Conservation (phyloP, 106 monocot genomes). For the Dendrobium chrysotoxum region DNA sequence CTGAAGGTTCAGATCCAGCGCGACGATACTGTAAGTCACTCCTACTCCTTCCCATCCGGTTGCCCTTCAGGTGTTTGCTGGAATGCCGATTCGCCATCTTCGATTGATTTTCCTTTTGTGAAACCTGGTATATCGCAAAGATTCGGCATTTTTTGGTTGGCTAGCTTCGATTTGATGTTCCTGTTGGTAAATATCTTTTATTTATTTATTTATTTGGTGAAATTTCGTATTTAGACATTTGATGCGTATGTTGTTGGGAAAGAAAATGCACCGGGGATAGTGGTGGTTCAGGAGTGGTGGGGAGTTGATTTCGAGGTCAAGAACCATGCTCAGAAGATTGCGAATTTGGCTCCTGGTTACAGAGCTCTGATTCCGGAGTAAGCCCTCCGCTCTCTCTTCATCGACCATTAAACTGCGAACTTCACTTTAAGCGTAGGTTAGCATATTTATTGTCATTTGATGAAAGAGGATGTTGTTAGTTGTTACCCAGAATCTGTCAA, state of each 20-base stretch:
- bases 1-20: conserved; percentile 65
- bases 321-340: conserved; percentile 82
- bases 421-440: not conserved
- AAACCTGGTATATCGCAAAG: not conserved
- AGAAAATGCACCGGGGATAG: conserved; percentile 87
- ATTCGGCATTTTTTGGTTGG: not conserved
- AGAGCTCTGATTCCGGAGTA: conserved; percentile 96
- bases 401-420: not conserved
- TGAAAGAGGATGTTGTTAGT: not conserved
- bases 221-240: conserved; percentile 40
- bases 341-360: conserved; percentile 61
- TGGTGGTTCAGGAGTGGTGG: conserved; percentile 99
- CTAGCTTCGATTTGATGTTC: not conserved
- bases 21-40: conserved; percentile 59
- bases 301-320: conserved; percentile 96
- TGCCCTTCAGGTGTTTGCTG: not conserved
- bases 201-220: not conserved
- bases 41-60: not conserved
- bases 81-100: not conserved
- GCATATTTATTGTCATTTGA: not conserved
- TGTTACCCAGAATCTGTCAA: not conserved
- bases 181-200: not conserved
- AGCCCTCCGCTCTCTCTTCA: conserved; percentile 7
- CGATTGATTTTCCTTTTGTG: not conserved
- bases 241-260: conserved; percentile 92